Evolutionary conservation across 2,329 filamentous ascomycete species (phyloP), one percentile per base, ranked within the genome.

Genomic region (Dactylellina leptospora): DNA sequence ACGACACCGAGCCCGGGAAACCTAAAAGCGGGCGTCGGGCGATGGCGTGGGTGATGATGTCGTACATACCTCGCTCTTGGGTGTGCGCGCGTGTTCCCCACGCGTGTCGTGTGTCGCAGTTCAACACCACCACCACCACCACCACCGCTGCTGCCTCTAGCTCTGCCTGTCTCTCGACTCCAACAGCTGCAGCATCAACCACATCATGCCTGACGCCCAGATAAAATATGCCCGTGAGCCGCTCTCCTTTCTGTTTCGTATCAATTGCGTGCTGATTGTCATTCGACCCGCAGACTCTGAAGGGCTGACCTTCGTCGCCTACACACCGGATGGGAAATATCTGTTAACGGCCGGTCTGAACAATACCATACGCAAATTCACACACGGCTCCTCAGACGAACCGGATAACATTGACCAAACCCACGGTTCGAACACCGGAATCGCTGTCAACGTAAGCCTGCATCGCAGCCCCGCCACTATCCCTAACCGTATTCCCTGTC

Each of bases 261-360:
- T 16, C 11, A 5, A 16, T 40, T 40, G 36, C 22, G 1, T 30
- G 11, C 36, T 33, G 13, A 50, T 18, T 6, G n/a, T 33, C 22
- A 18, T 20, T 10, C 48, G 44, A 45, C 25, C 27, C 20, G 4
- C n/a, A 73, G 87, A 99, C 81, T 93, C 92, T 1, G 88, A 90
- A 59, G 96, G 96, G 74, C 87, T 88, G 64, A 97, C 96, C 1
- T 92, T 88, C 76, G 88, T 96, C 75, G 86, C 90, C 74, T 97
- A 97, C 81, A 97, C 93, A 0, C 91, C 92, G 4, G 88, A 96
- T 79, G 95, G 96, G 74, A 86, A 85, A 76, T 91, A 90, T 77
- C 85, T 99, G 66, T 87, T 97, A 75, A 97, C 95, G 9, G 93
- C 92, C 72, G 95, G 95, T 74, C 90, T 91, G 69, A 96, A 97